phyloP scores from a whole-genome alignment of 2,329 filamentous ascomycete genomes.

The Ceratocystis albifundus region DNA sequence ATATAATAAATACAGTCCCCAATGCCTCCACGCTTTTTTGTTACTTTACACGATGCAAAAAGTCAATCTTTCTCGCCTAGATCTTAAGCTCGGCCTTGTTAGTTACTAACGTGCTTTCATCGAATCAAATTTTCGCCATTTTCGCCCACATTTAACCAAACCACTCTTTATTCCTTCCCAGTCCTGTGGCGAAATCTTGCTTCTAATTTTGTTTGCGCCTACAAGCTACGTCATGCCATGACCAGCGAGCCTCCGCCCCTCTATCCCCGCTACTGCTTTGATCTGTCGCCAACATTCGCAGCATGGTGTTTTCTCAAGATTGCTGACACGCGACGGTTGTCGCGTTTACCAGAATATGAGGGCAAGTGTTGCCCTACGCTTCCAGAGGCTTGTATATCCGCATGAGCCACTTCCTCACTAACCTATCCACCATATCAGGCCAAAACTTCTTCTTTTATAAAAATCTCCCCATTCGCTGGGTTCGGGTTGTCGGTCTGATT shows the following conservation, averaged over 20 bases:
- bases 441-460: constrained; percentile 53
- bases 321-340: constrained; percentile 40
- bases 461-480: constrained; percentile 68
- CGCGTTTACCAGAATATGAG: constrained; percentile 40
- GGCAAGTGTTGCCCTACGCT: constrained; percentile 31
- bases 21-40: background rate
- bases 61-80: no score
- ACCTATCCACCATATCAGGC: constrained; percentile 27
- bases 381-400: background rate
- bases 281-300: constrained; percentile 49
- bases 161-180: background rate
- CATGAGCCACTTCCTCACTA: background rate
- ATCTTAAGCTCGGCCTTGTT: no score
- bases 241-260: constrained; percentile 31
- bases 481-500: constrained; percentile 54
- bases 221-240: constrained; percentile 38
- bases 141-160: no score
- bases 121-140: no score
- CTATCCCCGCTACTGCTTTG: constrained; percentile 54
- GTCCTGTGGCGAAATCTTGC: background rate
- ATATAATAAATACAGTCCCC: background rate
- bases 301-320: constrained; percentile 47
- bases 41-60: background rate
- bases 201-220: background rate
- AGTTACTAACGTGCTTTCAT: no score